A percentile compares a stretch with the other conserved stretches of the same genome.
phyloP scores from a whole-genome alignment of 2,329 filamentous ascomycete species.

The Arthrocladium fulminans region DNA sequence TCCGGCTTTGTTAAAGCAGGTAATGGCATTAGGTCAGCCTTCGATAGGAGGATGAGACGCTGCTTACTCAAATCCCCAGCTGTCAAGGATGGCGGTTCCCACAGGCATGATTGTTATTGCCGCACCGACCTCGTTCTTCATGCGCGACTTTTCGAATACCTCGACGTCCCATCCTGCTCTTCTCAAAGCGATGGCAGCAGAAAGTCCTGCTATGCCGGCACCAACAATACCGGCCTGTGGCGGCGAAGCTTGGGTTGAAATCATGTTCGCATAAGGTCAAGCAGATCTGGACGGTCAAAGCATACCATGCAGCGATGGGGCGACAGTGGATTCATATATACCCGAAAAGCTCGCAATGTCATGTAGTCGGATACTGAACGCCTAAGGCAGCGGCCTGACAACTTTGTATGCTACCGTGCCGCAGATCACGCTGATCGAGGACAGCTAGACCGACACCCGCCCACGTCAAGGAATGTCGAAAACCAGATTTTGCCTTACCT shows the following conservation, averaged over 20 bases:
- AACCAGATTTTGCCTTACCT: no score
- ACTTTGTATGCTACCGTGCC: no score
- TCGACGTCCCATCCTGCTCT: slow-evolving; percentile 43
- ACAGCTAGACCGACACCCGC: no score
- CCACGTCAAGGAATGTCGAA: no score
- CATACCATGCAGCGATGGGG: no score
- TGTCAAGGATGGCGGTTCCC: slow-evolving; percentile 20
- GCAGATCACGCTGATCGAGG: no score
- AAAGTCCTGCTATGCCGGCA: slow-evolving; percentile 29
- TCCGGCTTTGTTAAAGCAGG: slow-evolving; percentile 20
- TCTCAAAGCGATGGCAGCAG: slow-evolving; percentile 42
- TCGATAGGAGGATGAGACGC: slow-evolving; percentile 31
- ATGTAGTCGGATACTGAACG: no score
- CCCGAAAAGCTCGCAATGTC: no score
- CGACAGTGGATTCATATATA: no score
- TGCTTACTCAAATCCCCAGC: slow-evolving; percentile 22
- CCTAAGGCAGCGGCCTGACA: no score
- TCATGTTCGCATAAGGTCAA: background rate
- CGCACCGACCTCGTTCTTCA: slow-evolving; percentile 25
- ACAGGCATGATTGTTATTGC: slow-evolving; percentile 26
- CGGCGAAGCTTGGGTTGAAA: background rate
- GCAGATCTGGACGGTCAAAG: no score
- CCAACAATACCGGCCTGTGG: slow-evolving; percentile 22
- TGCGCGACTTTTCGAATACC: slow-evolving; percentile 25
- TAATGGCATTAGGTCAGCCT: background rate